phyloP scores from a whole-genome alignment of 2,329 filamentous ascomycete genomes.

The Alternaria rosae region DNA sequence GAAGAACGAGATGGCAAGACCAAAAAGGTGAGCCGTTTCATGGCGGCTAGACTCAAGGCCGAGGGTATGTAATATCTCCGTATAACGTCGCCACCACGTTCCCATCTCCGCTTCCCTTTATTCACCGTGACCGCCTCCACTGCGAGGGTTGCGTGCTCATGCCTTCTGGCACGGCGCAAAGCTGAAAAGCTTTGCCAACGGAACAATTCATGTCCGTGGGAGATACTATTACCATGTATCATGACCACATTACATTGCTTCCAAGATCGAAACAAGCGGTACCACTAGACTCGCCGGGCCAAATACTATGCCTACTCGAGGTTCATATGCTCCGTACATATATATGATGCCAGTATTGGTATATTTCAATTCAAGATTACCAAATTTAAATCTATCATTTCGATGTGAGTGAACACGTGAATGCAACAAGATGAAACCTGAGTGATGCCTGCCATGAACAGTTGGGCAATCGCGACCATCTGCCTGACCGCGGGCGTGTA shows the following conservation, averaged over 20 bases:
- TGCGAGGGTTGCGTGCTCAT: background rate
- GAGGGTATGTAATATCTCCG: conserved; percentile 36
- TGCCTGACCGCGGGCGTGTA: too few species aligned
- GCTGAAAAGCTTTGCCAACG: conserved; percentile 11
- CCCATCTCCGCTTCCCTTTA: background rate
- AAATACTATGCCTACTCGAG: conserved; percentile 34
- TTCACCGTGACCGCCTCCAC: background rate
- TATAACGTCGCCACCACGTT: background rate
- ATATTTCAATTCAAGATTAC: too few species aligned
- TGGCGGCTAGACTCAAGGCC: conserved; percentile 67
- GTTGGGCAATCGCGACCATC: too few species aligned
- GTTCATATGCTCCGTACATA: conserved; percentile 42
- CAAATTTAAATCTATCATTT: too few species aligned
- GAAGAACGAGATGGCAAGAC: conserved; percentile 68
- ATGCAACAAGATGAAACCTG: background rate
- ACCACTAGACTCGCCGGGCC: conserved; percentile 46
- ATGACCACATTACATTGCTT: conserved; percentile 48
- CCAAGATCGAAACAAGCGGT: conserved; percentile 39
- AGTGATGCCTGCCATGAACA: background rate
- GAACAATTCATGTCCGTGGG: conserved; percentile 50
- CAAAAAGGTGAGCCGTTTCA: conserved; percentile 75
- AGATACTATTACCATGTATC: conserved; percentile 46
- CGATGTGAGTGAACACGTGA: background rate
- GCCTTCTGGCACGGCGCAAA: background rate
- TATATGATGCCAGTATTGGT: background rate